A percentile compares a stretch with the other conserved stretches of the same genome.
These are phyloP conservation scores for Mycena galericulata DNA, from an alignment of 768 basidiomycete genomes.

Conservation along the genomic window DNA sequence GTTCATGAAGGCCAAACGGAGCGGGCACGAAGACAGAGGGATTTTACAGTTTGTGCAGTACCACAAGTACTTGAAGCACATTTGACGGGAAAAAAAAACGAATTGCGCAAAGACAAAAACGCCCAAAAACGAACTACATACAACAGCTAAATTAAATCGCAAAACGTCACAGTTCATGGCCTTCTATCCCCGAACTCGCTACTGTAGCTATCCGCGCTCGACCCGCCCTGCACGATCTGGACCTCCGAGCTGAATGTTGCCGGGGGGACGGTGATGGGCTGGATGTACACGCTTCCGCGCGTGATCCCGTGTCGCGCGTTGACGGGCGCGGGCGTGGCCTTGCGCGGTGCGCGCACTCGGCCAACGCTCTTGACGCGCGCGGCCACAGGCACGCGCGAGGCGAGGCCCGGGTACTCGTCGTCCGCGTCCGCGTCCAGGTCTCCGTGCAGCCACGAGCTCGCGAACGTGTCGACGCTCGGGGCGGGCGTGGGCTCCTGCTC, in stretches of 20 bases:
- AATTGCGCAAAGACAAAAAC: not conserved
- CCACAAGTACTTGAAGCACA: no score
- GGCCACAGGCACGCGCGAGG: not conserved
- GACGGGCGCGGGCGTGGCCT: constrained; percentile 30
- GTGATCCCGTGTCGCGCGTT: constrained; percentile 19
- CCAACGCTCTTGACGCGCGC: constrained; percentile 34
- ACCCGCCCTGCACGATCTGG: constrained; percentile 33
- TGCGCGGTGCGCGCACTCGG: constrained; percentile 28
- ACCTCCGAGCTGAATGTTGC: constrained; percentile 24
- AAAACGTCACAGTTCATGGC: not conserved
- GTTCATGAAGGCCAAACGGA: no score
- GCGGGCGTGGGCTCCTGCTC: not conserved
- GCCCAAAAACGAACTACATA: constrained; percentile 9
- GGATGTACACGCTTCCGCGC: constrained; percentile 35
- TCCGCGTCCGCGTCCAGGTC: constrained; percentile 20
- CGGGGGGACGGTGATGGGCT: constrained; percentile 34
- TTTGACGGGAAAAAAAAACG: constrained; percentile 4
- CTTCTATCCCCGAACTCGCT: constrained; percentile 27
- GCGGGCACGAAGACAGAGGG: no score
- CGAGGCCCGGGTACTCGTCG: constrained; percentile 8
- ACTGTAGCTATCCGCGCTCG: constrained; percentile 31
- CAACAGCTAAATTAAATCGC: not conserved
- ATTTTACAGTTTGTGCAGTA: no score
- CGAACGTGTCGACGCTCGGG: constrained; percentile 29
- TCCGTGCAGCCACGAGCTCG: constrained; percentile 35